Conservation (phyloP, 768 basidiomycete species). For the Kondoa subrosea region DNA sequence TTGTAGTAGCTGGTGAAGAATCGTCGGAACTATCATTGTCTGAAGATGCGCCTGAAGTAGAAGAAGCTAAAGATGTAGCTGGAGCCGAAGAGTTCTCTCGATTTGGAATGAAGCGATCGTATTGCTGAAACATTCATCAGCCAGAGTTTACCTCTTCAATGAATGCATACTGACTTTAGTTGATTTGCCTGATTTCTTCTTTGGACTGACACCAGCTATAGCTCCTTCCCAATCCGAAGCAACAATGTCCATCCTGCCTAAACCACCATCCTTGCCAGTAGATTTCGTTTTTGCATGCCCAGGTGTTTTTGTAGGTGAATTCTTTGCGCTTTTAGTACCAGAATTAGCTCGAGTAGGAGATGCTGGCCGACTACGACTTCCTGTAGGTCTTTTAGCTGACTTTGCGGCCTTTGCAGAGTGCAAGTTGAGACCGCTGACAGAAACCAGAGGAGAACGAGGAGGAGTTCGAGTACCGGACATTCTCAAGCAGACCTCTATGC, state of each 20-base stretch:
- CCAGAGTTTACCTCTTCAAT: not conserved
- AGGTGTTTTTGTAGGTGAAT: conserved; percentile 6
- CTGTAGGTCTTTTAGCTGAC: not conserved
- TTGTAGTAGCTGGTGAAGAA: conserved; percentile 12
- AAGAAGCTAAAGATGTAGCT: conserved; percentile 1
- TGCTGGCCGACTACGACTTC: not conserved
- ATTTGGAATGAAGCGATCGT: conserved; percentile 20
- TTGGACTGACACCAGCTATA: conserved; percentile 9
- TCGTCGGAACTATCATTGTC: conserved; percentile 4
- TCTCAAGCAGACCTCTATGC: too few species aligned
- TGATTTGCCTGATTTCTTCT: conserved; percentile 10
- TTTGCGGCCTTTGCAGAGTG: not conserved
- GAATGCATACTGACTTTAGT: not conserved
- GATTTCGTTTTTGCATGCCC: not conserved
- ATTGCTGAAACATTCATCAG: not conserved
- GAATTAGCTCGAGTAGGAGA: not conserved
- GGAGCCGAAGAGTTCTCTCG: conserved; percentile 11
- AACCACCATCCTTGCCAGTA: conserved; percentile 12
- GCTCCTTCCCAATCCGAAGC: conserved; percentile 14
- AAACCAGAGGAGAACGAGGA: conserved; percentile 3
- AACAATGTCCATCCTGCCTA: conserved; percentile 16
- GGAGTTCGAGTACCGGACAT: not conserved
- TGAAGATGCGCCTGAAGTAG: conserved; percentile 5
- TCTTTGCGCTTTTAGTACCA: not conserved
- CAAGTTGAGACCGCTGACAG: not conserved